Conservation (phyloP, 495 filamentous ascomycete species). For the Annulohypoxylon stygium region DNA sequence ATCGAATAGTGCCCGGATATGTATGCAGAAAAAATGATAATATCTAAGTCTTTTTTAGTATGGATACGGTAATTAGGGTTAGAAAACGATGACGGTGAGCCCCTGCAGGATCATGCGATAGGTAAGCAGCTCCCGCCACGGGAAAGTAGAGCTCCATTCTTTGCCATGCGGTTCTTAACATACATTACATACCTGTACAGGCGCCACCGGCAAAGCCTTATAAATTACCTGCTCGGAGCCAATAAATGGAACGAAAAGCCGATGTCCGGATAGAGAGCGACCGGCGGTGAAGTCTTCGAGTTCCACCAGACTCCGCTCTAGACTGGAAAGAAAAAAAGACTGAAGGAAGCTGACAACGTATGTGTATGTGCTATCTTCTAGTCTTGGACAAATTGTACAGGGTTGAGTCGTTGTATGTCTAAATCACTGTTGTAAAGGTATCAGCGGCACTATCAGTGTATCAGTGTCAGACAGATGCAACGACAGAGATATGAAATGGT, state of each 20-base stretch:
- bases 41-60: conserved; percentile 28
- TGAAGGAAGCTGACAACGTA: conserved; percentile 33
- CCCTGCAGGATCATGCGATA: conserved; percentile 38
- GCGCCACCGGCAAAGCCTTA: conserved; percentile 20
- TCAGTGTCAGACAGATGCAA: conserved; percentile 36
- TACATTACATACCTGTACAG: conserved; percentile 30
- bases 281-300: conserved; percentile 38
- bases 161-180: conserved; percentile 23
- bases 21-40: conserved; percentile 12
- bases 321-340: conserved; percentile 1
- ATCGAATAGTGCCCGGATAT: conserved; percentile 19
- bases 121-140: conserved; percentile 38
- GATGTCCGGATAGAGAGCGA: conserved; percentile 33
- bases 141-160: conserved; percentile 29
- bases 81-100: conserved; percentile 25
- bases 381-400: conserved; percentile 23
- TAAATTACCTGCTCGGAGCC: conserved; percentile 35
- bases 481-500: conserved; percentile 13
- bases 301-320: conserved; percentile 36
- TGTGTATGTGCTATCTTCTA: conserved; percentile 6
- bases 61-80: conserved; percentile 27
- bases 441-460: not conserved
- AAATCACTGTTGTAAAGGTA: conserved; percentile 23
- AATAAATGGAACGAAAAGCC: conserved; percentile 34
- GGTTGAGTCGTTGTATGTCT: conserved; percentile 24